Base-by-base conservation (phyloP, 2,329 filamentous ascomycete genomes). In the Didymella pinodella region DNA sequence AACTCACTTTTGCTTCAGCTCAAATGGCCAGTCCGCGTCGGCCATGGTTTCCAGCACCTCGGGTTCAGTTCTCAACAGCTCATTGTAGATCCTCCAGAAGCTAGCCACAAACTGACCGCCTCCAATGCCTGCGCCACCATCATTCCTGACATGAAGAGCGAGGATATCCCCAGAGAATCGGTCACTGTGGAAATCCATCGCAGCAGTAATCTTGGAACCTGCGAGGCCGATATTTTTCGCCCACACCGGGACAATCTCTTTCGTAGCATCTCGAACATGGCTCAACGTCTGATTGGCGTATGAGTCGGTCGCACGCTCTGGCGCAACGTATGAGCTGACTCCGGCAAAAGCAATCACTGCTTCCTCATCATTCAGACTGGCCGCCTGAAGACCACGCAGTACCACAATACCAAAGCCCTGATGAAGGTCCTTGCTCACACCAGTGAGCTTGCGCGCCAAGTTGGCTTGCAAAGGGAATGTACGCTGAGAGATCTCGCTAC, bases 101-200 rank as follows among this genome's bases (percentile, higher is more conserved):
- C 71, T 74, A 20, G 66, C 68, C 36, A 76, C 34, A 46, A 65
- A 72, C 46, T 77, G 75, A 51, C 74, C 70, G 7, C 75, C 75
- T 32, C 75, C 75, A 28, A 55, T 65, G 10, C 56, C 65, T 36
- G 54, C 52, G 12, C 72, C 71, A 20, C 75, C 75, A 44, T 75
- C 72, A 28, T 75, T 67, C 8, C 73, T 61, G 7, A 77, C 71
- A 59, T 76, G 69, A 16, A 77, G 65, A 38, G 75, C 72, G 7
- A 77, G 61, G 16, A 77, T 65, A 34, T 77, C 75, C 12, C 75
- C 75, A 2, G 75, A 77, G 61, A 75, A 77, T 1, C 75, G 69
- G 40, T 77, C 75, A 50, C 67, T 72, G 57, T 77, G 75, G 44
- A 75, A 77, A 43, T 76, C 74, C 75, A 77, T 76, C 5, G 72